Evolutionary conservation across 2,329 filamentous ascomycete species (phyloP).

Genomic region (Sporothrix schenckii): DNA sequence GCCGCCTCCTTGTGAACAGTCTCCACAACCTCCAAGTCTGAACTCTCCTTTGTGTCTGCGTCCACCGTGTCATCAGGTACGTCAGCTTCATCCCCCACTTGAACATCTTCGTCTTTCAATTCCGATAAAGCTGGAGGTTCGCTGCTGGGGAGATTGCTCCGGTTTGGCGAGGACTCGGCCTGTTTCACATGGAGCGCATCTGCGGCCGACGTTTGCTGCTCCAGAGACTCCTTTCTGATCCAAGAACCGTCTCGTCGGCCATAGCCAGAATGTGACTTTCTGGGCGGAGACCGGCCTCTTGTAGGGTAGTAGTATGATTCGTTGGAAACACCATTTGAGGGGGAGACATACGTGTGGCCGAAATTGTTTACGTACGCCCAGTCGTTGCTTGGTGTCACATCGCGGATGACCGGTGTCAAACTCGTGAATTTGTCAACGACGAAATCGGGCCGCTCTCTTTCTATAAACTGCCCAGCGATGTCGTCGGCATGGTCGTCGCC

Average conservation of each 20-base stretch:
- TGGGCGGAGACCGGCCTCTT: conserved; percentile 57
- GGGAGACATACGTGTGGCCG: conserved; percentile 46
- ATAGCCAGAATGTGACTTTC: neutral
- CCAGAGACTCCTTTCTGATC: neutral
- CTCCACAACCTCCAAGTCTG: neutral
- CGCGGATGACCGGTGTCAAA: conserved; percentile 44
- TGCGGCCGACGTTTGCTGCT: neutral
- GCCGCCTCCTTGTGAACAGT: neutral
- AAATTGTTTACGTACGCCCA: conserved; percentile 48
- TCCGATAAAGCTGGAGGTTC: neutral
- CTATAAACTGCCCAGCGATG: neutral
- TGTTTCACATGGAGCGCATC: neutral
- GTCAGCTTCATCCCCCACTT: neutral
- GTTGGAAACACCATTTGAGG: conserved; percentile 44
- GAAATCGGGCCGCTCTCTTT: conserved; percentile 45
- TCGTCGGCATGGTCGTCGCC: conserved; percentile 1
- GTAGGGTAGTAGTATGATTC: conserved; percentile 52
- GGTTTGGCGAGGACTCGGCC: neutral
- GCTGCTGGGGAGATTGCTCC: neutral
- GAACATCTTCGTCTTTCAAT: neutral
- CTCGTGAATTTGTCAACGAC: conserved; percentile 44
- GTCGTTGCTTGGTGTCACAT: conserved; percentile 49
- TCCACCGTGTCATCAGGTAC: neutral
- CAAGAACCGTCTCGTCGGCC: conserved; percentile 9
- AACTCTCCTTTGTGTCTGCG: neutral